Conservation (phyloP, 352 stramenopile genomes). For the Globisporangium echinulatum region DNA sequence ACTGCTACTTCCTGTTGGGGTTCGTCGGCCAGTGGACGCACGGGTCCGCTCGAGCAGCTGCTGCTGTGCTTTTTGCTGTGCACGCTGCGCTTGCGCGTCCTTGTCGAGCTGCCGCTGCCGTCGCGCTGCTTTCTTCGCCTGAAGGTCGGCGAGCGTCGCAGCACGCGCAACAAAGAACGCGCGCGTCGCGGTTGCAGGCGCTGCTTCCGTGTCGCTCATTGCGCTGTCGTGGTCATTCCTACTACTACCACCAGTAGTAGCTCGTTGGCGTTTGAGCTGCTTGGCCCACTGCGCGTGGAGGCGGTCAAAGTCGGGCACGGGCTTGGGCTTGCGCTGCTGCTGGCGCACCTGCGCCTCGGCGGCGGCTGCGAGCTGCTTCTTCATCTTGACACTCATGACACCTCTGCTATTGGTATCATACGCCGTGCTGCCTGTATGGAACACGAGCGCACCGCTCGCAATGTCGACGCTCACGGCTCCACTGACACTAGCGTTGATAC, state of each 20-base stretch:
- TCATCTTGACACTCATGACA: conserved; percentile 42
- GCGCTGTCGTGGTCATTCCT: too few relatives aligned
- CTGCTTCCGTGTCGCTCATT: not conserved
- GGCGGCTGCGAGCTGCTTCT: conserved; percentile 36
- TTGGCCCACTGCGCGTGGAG: conserved; percentile 51
- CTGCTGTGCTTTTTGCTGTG: conserved; percentile 23
- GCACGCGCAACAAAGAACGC: conserved; percentile 50
- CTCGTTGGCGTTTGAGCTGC: not conserved
- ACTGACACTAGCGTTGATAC: conserved; percentile 3
- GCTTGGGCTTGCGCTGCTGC: conserved; percentile 28
- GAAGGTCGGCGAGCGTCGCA: conserved; percentile 28
- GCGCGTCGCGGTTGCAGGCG: conserved; percentile 3
- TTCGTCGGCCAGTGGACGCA: conserved; percentile 2
- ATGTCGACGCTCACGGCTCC: not conserved
- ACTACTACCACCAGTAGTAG: not conserved
- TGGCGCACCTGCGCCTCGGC: conserved; percentile 27
- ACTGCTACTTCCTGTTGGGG: conserved; percentile 1
- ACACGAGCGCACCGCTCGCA: not conserved
- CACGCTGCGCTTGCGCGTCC: conserved; percentile 23
- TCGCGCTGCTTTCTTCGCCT: conserved; percentile 42
- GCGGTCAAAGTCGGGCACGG: conserved; percentile 57
- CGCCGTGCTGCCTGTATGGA: not conserved
- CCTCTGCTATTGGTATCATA: not conserved
- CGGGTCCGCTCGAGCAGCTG: conserved; percentile 25
- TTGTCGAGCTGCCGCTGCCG: conserved; percentile 32